Conservation (phyloP, 768 basidiomycete species). For the Tricholoma hemisulphureum region DNA sequence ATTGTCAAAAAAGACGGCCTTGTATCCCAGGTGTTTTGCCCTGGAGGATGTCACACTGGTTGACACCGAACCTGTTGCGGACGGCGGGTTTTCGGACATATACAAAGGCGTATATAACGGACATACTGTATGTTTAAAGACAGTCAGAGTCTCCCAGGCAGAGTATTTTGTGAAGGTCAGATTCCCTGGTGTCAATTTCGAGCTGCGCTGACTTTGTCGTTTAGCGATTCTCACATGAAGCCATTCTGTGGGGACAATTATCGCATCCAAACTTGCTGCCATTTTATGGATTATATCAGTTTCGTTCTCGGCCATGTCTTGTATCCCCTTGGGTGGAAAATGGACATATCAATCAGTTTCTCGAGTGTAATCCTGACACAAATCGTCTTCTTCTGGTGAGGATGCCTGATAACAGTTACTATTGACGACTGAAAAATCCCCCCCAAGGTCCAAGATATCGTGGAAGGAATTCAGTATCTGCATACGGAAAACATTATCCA, state of each 20-base stretch:
- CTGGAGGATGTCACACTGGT: slow-evolving; percentile 1
- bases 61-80: slow-evolving; percentile 1
- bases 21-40: slow-evolving; percentile 7
- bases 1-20: slow-evolving; percentile 2
- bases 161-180: not conserved
- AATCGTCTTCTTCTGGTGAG: slow-evolving; percentile 33
- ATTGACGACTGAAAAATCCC: not conserved
- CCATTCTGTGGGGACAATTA: slow-evolving; percentile 29
- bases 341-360: slow-evolving; percentile 28
- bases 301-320: slow-evolving; percentile 23
- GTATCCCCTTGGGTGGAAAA: slow-evolving; percentile 31
- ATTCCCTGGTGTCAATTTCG: not conserved
- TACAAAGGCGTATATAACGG: slow-evolving; percentile 1
- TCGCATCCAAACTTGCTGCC: slow-evolving; percentile 31
- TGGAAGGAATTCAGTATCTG: slow-evolving; percentile 26
- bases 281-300: slow-evolving; percentile 27
- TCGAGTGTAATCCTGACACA: slow-evolving; percentile 20
- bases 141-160: slow-evolving; percentile 4
- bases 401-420: not conserved
- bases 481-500: slow-evolving; percentile 28
- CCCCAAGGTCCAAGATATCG: slow-evolving; percentile 21
- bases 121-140: slow-evolving; percentile 3
- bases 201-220: not conserved
- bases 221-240: slow-evolving; percentile 16
- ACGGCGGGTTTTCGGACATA: slow-evolving; percentile 10